Evolutionary conservation across 176 grass and related monocot species (phyloP), one percentile per base, ranked within the genome.

Genomic region (Areca catechu): DNA sequence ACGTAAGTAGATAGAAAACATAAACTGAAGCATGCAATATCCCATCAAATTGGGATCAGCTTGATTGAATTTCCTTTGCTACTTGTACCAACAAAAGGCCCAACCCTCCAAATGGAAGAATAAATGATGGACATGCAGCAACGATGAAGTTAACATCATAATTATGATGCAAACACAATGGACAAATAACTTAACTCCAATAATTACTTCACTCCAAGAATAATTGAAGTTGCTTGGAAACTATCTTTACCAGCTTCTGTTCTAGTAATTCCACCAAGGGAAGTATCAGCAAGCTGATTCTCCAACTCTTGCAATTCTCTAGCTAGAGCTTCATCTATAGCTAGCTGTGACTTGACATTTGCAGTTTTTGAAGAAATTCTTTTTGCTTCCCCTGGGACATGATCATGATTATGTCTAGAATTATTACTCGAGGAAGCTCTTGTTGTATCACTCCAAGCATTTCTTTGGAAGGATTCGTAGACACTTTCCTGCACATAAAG

Each of bases 291-390:
- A 54, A 95, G 24, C 65, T 80, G 79, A 60, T 79, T 52, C 51
- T 86, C 82, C 62, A 89, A 47, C 57, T 74, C 73, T 59, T 89
- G 85, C 50, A 95, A 60, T 24, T 89, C 89, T 78, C 82, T 81
- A 66, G 89, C 89, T 66, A 94, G 76, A 70, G 84, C 77, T 84
- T 94, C 84, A 74, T 94, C 89, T 34, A 60, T 67, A 48, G 77
- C 82, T 53, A 95, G 66, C 48, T 89, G 90, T 2, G 59, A 61
- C 28, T 81, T 58, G 57, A 57, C 71, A 48, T 62, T 72, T 56
- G 51, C 57, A 64, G 15, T 61, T 81, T n/a, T 60, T 55, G 65
- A 70, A 47, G 55, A 19, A 37, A 67, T 76, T 20, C 4, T 49
- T 63, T 64, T 63, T 27, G 60, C 62, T 18, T 24, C 57, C 61